A percentile compares a stretch with the other conserved stretches of the same genome.
These are phyloP conservation scores for Cercospora berteroae DNA, from an alignment of 2,329 filamentous ascomycete species.

Conservation along the genomic window DNA sequence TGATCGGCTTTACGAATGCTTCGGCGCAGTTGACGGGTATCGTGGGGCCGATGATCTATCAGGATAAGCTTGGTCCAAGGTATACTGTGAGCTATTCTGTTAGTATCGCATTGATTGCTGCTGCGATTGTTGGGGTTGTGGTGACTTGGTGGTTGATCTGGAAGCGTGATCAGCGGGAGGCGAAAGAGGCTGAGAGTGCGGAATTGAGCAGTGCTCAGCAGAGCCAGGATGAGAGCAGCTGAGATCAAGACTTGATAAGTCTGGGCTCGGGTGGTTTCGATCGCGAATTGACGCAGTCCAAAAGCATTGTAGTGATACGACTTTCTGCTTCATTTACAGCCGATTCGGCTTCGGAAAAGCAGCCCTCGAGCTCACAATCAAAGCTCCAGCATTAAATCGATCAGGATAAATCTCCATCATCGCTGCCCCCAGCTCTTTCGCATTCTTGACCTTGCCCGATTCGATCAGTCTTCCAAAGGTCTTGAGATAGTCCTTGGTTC, in stretches of 20 bases:
- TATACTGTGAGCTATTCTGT: slow-evolving; percentile 42
- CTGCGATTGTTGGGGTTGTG: slow-evolving; percentile 28
- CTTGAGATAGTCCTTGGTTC: background rate
- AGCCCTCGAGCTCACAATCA: background rate
- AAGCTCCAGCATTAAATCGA: background rate
- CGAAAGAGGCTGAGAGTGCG: background rate
- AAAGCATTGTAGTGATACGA: background rate
- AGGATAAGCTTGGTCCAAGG: slow-evolving; percentile 41
- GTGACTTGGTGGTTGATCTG: slow-evolving; percentile 26
- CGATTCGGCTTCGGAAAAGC: background rate
- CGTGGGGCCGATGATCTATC: slow-evolving; percentile 44
- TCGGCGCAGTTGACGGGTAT: slow-evolving; percentile 41
- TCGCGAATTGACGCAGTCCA: background rate
- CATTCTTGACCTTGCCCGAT: background rate
- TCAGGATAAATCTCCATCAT: background rate
- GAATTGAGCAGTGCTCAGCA: background rate
- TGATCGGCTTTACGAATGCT: slow-evolving; percentile 42
- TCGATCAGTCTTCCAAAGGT: background rate
- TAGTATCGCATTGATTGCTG: slow-evolving; percentile 38
- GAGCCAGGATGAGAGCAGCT: background rate
- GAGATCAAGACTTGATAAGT: no score
- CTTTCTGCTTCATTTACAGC: background rate
- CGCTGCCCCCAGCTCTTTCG: background rate
- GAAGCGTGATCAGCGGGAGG: slow-evolving; percentile 12
- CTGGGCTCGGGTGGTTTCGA: background rate